Percentiles rank a stretch among this genome's conserved stretches.
These are phyloP conservation scores for Aspergillus sp. DNA, from an alignment of 2,329 filamentous ascomycete genomes.

Conservation along the genomic window DNA sequence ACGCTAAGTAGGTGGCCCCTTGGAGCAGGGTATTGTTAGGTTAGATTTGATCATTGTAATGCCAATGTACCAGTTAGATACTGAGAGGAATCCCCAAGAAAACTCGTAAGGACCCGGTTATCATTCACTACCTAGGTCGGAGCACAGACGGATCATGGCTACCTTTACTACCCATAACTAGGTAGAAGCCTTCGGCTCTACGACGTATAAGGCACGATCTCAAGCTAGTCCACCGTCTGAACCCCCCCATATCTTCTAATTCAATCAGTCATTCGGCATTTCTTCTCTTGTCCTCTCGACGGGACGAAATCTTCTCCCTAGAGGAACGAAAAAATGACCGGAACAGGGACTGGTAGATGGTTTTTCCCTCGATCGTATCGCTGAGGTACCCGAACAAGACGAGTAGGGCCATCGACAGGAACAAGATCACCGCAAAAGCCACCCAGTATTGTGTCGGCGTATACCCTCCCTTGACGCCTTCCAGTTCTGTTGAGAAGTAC, in stretches of 20 bases:
- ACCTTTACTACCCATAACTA: no score
- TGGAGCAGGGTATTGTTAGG: no score
- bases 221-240: not conserved
- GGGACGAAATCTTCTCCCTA: slow-evolving; percentile 22
- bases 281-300: slow-evolving; percentile 9
- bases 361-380: slow-evolving; percentile 56
- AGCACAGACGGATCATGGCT: no score
- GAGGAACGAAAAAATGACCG: slow-evolving; percentile 34
- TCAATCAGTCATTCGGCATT: not conserved
- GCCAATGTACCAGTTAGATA: no score
- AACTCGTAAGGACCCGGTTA: no score
- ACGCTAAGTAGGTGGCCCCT: no score
- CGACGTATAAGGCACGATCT: no score
- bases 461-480: slow-evolving; percentile 56
- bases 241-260: not conserved
- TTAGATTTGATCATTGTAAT: no score
- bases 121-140: no score
- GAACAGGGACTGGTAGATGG: slow-evolving; percentile 47
- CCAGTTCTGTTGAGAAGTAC: slow-evolving; percentile 69
- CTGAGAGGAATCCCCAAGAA: no score
- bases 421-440: slow-evolving; percentile 62
- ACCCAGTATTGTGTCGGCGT: slow-evolving; percentile 65
- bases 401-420: slow-evolving; percentile 57
- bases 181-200: no score
- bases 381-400: slow-evolving; percentile 57